These are phyloP conservation scores for Saccharomycopsis sp. DNA, from an alignment of 805 yeast genomes.

Conservation along the genomic window DNA sequence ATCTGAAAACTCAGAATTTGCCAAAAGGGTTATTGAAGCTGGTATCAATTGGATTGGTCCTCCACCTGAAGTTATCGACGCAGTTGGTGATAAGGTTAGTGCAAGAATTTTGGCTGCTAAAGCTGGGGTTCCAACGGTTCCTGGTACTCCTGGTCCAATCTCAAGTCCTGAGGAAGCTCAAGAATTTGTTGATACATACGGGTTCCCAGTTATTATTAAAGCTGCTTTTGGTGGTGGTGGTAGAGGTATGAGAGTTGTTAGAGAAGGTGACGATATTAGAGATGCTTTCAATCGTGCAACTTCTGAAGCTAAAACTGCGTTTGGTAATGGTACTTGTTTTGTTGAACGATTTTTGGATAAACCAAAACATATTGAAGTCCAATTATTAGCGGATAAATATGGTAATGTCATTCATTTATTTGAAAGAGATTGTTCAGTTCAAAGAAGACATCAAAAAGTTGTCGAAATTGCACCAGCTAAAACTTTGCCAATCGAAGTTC, in stretches of 20 bases:
- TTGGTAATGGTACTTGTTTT: slow-evolving; percentile 97
- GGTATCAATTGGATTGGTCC: slow-evolving; percentile 98
- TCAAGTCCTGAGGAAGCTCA: slow-evolving; percentile 70
- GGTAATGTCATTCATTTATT: slow-evolving; percentile 94
- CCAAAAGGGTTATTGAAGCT: slow-evolving; percentile 79
- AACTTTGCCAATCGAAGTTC: slow-evolving; percentile 71
- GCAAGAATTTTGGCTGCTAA: slow-evolving; percentile 82
- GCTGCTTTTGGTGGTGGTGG: slow-evolving; percentile 99
- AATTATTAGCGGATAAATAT: slow-evolving; percentile 83
- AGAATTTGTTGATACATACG: slow-evolving; percentile 74
- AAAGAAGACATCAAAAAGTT: slow-evolving; percentile 98
- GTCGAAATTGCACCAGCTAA: slow-evolving; percentile 98
- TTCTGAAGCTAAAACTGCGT: slow-evolving; percentile 91
- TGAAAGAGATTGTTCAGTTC: slow-evolving; percentile 99
- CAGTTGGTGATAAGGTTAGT: slow-evolving; percentile 95
- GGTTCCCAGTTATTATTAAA: slow-evolving; percentile 94
- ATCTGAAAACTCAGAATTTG: slow-evolving; percentile 89
- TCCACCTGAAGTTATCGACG: slow-evolving; percentile 74
- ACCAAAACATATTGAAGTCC: slow-evolving; percentile 98
- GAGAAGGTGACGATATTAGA: slow-evolving; percentile 87
- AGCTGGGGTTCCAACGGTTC: slow-evolving; percentile 87
- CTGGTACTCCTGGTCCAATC: slow-evolving; percentile 98
- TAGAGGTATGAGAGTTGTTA: slow-evolving; percentile 98
- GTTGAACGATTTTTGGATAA: slow-evolving; percentile 90
- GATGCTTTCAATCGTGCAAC: slow-evolving; percentile 93